Evolutionary conservation across 306 rosid genomes (phyloP).

Genomic region (Bauhinia variegata): DNA sequence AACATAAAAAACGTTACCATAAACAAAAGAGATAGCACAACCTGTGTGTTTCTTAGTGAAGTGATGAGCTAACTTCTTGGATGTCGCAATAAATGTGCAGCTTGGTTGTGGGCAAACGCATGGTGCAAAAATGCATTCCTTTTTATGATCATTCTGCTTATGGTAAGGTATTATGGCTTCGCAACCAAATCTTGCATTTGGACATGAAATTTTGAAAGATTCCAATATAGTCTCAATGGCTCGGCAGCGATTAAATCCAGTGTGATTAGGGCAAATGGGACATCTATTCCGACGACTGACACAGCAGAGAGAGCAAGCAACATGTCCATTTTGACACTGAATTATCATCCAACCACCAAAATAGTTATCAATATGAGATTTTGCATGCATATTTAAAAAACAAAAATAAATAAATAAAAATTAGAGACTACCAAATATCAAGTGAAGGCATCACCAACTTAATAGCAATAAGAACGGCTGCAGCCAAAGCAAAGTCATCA

Average conservation of each 20-base stretch:
- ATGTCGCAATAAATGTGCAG: constrained; percentile 54
- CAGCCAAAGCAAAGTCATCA: too few relatives aligned
- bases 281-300: constrained; percentile 57
- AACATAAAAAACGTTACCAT: constrained; percentile 34
- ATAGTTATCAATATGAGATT: constrained; percentile 9
- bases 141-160: constrained; percentile 59
- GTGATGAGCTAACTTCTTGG: constrained; percentile 53
- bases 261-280: constrained; percentile 64
- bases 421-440: not conserved
- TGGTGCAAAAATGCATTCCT: constrained; percentile 58
- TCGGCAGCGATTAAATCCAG: constrained; percentile 77
- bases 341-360: constrained; percentile 39
- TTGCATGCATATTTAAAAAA: not conserved
- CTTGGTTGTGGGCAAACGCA: constrained; percentile 56
- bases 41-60: constrained; percentile 48
- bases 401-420: too few relatives aligned
- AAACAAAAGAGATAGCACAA: constrained; percentile 46
- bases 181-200: constrained; percentile 60
- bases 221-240: constrained; percentile 78
- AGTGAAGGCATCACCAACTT: constrained; percentile 16
- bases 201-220: constrained; percentile 62
- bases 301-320: constrained; percentile 74
- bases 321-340: constrained; percentile 94
- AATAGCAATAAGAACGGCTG: too few relatives aligned
- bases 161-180: constrained; percentile 41